phyloP scores from a whole-genome alignment of 148 eudicot genomes.

The Rhododendron henanense region DNA sequence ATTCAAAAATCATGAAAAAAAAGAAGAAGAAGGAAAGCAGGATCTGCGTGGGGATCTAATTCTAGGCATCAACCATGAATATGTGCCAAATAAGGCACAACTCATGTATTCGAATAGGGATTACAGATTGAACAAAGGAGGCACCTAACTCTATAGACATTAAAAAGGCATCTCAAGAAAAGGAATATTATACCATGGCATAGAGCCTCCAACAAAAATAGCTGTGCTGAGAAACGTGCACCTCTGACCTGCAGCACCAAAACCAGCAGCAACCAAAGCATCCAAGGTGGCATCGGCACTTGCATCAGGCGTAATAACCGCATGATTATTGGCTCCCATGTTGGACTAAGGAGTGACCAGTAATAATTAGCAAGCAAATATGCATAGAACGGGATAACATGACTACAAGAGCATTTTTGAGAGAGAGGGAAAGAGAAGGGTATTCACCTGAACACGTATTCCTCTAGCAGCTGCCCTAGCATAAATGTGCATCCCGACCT shows the following conservation, averaged over 20 bases:
- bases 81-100: background rate
- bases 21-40: background rate
- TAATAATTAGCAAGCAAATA: background rate
- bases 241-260: constrained; percentile 35
- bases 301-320: constrained; percentile 44
- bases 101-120: background rate
- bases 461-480: constrained; percentile 54
- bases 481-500: constrained; percentile 45
- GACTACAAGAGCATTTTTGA: background rate
- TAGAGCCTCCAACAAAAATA: constrained; percentile 38
- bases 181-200: constrained; percentile 23
- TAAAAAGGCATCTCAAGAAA: background rate
- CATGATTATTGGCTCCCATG: constrained; percentile 31
- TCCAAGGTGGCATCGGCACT: constrained; percentile 33
- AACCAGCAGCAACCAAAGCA: constrained; percentile 37
- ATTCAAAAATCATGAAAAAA: background rate
- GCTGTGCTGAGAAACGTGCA: constrained; percentile 33
- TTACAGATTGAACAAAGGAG: too few species aligned
- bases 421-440: background rate
- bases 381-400: background rate
- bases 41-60: background rate
- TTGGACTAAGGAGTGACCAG: constrained; percentile 18
- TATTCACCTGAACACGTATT: constrained; percentile 51
- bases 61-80: background rate
- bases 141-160: too few species aligned